Percentiles rank a stretch among this genome's conserved stretches.
Evolutionary conservation across 176 grass and related monocot genomes (phyloP).

Genomic region (Cenchrus purpureus): DNA sequence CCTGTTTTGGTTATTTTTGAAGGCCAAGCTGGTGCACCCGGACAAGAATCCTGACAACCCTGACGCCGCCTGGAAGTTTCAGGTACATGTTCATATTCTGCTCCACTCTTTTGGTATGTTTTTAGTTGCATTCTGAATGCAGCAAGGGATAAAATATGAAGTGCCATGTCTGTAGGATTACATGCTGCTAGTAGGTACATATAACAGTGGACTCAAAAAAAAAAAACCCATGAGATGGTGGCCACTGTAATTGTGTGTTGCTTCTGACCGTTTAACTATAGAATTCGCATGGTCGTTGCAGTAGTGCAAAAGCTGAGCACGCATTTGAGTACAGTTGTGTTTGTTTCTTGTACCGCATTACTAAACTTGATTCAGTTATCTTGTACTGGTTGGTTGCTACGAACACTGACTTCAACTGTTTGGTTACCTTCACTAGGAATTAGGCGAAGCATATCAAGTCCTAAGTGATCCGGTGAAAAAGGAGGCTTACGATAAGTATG

Average conservation of each 20-base stretch:
- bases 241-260: neutral
- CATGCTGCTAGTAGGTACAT: neutral
- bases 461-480: conserved; percentile 83
- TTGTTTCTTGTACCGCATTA: neutral
- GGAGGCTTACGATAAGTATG: conserved; percentile 79
- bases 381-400: neutral
- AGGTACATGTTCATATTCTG: conserved; percentile 35
- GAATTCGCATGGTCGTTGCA: neutral
- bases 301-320: neutral
- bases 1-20: conserved; percentile 15
- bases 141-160: neutral
- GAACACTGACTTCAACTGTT: conserved; percentile 19
- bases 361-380: neutral
- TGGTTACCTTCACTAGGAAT: conserved; percentile 58
- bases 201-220: too few relatives aligned
- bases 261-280: neutral
- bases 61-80: conserved; percentile 74
- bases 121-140: neutral
- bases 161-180: neutral
- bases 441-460: conserved; percentile 96
- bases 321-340: neutral
- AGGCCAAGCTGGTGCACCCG: conserved; percentile 91
- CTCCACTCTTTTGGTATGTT: neutral
- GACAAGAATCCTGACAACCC: conserved; percentile 86
- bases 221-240: neutral